A percentile compares a stretch with the other conserved stretches of the same genome.
Conservation (phyloP, 225 moss, liverwort and hornwort genomes). For the Bryoerythrophyllum caledonicum region DNA sequence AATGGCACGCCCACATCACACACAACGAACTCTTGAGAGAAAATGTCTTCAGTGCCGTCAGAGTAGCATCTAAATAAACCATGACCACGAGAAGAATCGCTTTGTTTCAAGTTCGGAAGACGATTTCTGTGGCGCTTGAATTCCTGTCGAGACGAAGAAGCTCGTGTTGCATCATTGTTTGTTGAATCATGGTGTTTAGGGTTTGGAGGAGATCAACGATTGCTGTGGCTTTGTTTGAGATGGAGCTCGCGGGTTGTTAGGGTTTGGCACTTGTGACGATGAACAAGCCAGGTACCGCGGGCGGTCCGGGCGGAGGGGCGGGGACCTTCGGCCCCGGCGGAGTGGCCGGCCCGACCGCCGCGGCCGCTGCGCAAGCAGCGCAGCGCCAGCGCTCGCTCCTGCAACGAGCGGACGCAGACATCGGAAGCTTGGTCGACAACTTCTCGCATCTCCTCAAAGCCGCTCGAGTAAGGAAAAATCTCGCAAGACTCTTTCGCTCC, state of each 20-base stretch:
- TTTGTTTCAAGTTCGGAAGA: too few species aligned
- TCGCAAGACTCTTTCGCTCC: background rate
- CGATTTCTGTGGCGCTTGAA: too few species aligned
- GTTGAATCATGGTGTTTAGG: too few species aligned
- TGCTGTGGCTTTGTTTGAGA: background rate
- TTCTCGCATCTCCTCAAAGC: constrained; percentile 95
- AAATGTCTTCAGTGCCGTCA: too few species aligned
- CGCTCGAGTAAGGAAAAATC: constrained; percentile 57
- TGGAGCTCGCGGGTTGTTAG: constrained; percentile 14
- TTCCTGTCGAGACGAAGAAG: too few species aligned
- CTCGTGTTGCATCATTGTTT: too few species aligned
- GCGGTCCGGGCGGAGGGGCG: constrained; percentile 42
- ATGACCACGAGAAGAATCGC: too few species aligned
- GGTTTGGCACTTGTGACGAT: constrained; percentile 34
- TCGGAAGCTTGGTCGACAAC: constrained; percentile 89
- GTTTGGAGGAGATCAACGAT: background rate
- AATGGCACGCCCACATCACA: too few species aligned
- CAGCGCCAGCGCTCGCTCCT: constrained; percentile 84
- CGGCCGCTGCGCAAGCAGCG: constrained; percentile 91
- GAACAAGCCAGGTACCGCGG: constrained; percentile 49
- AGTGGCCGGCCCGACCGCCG: constrained; percentile 72
- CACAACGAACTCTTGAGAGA: background rate
- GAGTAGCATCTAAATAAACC: too few species aligned
- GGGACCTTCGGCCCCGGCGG: constrained; percentile 42
- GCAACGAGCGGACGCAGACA: constrained; percentile 87